Conservation (phyloP, 2,329 filamentous ascomycete species). For the Intubia oerlemansii region DNA sequence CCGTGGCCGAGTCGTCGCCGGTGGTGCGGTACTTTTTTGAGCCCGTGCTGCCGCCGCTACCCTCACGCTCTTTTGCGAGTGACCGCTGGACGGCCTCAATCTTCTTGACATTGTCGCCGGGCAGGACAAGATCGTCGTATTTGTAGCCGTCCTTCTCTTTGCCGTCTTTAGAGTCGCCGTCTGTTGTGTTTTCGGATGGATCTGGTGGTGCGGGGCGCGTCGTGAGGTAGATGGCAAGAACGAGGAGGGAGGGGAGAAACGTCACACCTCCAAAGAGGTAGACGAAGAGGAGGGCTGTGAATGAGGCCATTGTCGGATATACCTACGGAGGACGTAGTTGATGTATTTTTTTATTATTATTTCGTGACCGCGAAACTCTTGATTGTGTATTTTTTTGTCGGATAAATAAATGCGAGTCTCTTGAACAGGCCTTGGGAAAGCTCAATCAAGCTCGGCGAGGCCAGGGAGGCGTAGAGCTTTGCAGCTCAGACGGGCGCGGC, state of each 20-base stretch:
- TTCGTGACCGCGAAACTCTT: no score
- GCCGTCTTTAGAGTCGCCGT: slow-evolving; percentile 11
- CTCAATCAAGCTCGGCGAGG: no score
- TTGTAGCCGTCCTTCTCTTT: slow-evolving; percentile 5
- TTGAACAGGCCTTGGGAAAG: no score
- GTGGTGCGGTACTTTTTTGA: slow-evolving; percentile 21
- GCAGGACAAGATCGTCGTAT: slow-evolving; percentile 20
- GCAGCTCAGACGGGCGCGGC: no score
- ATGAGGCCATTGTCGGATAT: slow-evolving; percentile 24
- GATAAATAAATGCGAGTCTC: no score
- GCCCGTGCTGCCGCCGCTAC: no score
- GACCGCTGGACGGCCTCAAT: slow-evolving; percentile 27
- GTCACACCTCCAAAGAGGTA: slow-evolving; percentile 79
- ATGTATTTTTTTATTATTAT: no score
- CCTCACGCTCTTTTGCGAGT: no score
- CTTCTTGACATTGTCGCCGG: slow-evolving; percentile 41
- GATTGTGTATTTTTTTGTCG: no score
- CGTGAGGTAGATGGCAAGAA: slow-evolving; percentile 29
- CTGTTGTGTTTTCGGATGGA: neutral
- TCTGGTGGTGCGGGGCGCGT: slow-evolving; percentile 47
- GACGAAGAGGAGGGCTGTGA: slow-evolving; percentile 41
- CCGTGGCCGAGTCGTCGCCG: slow-evolving; percentile 52
- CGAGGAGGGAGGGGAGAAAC: slow-evolving; percentile 61
- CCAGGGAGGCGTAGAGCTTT: no score
- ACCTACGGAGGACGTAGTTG: no score